Evolutionary conservation across 2,329 filamentous ascomycete species (phyloP).

Genomic region (Didymella arachidicola): DNA sequence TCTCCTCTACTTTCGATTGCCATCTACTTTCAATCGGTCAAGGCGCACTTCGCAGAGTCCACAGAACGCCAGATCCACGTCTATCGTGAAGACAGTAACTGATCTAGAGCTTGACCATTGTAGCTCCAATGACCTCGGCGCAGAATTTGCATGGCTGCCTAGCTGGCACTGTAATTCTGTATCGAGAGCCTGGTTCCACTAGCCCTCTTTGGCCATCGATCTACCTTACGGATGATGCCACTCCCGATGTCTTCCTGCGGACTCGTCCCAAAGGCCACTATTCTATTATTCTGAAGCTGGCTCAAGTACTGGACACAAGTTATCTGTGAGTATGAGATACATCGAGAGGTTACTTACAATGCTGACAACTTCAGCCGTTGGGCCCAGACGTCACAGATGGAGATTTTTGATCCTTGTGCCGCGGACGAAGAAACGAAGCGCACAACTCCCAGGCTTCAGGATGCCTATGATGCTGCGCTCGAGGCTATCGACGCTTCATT

Average conservation of each 20-base stretch:
- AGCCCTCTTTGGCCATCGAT: conserved; percentile 3
- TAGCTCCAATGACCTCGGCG: background rate
- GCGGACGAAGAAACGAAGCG: conserved; percentile 4
- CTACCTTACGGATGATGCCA: conserved; percentile 30
- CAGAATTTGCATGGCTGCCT: background rate
- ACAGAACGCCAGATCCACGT: no score
- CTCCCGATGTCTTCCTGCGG: conserved; percentile 13
- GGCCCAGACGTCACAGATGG: conserved; percentile 25
- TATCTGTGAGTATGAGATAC: background rate
- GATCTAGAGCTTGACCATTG: no score
- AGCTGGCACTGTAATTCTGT: conserved; percentile 5
- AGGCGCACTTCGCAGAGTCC: no score
- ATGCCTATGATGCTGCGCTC: conserved; percentile 21
- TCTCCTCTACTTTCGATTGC: no score
- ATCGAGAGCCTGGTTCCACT: background rate
- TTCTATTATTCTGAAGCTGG: conserved; percentile 16
- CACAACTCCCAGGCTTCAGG: conserved; percentile 19
- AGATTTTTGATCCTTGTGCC: conserved; percentile 23
- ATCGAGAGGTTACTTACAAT: background rate
- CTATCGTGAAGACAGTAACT: no score
- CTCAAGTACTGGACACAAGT: background rate
- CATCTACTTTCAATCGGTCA: no score
- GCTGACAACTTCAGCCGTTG: conserved; percentile 31
- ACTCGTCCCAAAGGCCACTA: conserved; percentile 24
- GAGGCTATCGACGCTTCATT: conserved; percentile 4